These are phyloP conservation scores for Fagopyrum tataricum DNA, from an alignment of 148 eudicot genomes.

Conservation along the genomic window DNA sequence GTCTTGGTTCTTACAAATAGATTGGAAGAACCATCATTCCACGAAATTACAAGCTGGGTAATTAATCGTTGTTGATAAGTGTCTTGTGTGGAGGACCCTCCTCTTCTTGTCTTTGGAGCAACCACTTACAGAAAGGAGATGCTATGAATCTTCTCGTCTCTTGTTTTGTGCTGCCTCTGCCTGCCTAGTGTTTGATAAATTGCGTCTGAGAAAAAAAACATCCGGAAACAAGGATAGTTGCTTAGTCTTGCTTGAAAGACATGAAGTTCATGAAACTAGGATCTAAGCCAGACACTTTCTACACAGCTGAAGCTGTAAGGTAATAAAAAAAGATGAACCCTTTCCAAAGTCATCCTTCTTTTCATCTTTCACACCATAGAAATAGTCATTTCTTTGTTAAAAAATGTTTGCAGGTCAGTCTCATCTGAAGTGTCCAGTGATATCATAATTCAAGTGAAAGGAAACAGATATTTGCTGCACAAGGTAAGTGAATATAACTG, in stretches of 20 bases:
- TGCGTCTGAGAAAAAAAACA: not conserved
- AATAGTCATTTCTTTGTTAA: not conserved
- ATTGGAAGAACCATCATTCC: not conserved
- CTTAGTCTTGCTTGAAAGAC: conserved; percentile 11
- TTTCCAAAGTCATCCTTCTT: conserved; percentile 8
- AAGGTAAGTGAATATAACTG: conserved; percentile 39
- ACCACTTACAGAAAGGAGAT: not conserved
- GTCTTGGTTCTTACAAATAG: not conserved
- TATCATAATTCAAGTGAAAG: conserved; percentile 73
- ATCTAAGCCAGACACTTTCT: conserved; percentile 82
- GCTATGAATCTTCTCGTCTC: not conserved
- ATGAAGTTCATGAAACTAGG: conserved; percentile 99
- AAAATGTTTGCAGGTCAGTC: conserved; percentile 53
- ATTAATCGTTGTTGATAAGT: conserved; percentile 8
- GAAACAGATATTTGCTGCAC: conserved; percentile 76
- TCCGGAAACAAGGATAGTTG: not conserved
- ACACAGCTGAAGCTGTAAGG: conserved; percentile 76
- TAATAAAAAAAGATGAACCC: conserved; percentile 14
- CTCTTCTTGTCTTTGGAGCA: not conserved
- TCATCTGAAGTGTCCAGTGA: conserved; percentile 88
- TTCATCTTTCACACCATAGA: not conserved
- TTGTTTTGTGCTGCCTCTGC: not conserved
- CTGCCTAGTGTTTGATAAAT: not conserved
- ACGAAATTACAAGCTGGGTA: not conserved
- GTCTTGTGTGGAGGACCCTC: conserved; percentile 7